These are phyloP conservation scores for Funneliformis caledonium DNA, from an alignment of 371 early-diverging fungal species.

Conservation along the genomic window DNA sequence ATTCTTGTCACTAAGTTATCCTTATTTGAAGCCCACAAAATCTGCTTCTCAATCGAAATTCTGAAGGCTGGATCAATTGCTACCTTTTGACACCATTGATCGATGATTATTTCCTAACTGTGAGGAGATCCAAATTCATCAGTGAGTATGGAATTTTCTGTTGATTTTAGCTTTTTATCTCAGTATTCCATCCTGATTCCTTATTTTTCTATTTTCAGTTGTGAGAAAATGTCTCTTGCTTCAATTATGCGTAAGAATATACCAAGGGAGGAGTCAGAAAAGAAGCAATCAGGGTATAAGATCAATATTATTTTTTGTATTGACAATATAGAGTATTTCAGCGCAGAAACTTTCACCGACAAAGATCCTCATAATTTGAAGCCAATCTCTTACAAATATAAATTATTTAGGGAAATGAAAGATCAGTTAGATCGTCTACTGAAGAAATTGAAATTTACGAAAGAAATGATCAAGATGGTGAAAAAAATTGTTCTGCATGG, in stretches of 20 bases:
- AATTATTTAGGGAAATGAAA: conserved; percentile 18
- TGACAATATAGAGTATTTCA: conserved; percentile 34
- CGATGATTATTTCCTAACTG: conserved; percentile 30
- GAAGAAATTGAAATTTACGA: conserved; percentile 31
- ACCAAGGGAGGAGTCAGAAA: conserved; percentile 14
- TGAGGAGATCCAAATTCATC: conserved; percentile 25
- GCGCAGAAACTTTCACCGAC: conserved; percentile 30
- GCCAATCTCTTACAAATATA: conserved; percentile 17
- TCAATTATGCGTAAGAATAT: conserved; percentile 34
- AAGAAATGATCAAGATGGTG: background rate
- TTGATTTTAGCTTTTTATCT: background rate
- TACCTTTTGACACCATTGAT: conserved; percentile 4
- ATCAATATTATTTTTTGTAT: conserved; percentile 34
- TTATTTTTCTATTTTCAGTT: background rate
- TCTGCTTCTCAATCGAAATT: conserved; percentile 24
- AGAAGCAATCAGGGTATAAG: conserved; percentile 23
- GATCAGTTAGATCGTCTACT: conserved; percentile 27
- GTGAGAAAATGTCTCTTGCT: conserved; percentile 35
- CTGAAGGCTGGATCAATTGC: conserved; percentile 20
- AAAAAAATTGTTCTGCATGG: conserved; percentile 26
- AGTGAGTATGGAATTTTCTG: conserved; percentile 17
- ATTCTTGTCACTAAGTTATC: conserved; percentile 10
- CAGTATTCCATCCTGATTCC: background rate
- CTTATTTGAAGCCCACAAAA: conserved; percentile 26
- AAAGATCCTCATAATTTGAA: conserved; percentile 34